Evolutionary conservation across 2,329 filamentous ascomycete genomes (phyloP), one percentile per base, ranked within the genome.

Genomic region (Fusarium chaquense): DNA sequence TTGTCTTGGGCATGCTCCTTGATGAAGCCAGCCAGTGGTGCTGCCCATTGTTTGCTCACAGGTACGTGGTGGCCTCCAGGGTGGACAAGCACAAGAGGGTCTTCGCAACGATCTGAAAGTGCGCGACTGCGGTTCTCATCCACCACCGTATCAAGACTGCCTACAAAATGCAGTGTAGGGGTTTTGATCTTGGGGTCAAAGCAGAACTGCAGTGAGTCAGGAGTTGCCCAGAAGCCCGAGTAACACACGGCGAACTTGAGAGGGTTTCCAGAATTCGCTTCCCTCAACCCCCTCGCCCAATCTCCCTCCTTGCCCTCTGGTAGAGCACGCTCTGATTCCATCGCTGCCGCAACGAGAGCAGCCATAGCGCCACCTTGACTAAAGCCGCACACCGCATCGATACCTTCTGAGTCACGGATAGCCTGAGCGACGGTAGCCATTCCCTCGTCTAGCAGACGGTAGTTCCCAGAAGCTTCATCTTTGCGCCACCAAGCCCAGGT

Each of bases 11-110:
- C 73, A 51, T 82, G 76, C 53, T 81, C 78, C 72, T 79, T 82
- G 58, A 96, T 88, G 76, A 94, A 97, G 1, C 85, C 88, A 6
- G 91, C 89, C 69, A 97, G 80, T 33, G 91, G 91, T 83, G 91
- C 90, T 22, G 91, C 88, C 86, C 91, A 96, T 71, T 94, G 91
- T 82, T 91, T 93, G 71, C 90, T 89, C 63, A 93, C 89, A 0
- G 95, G 95, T 75, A 98, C 87, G 76, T 97, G 94, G 78, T 98
- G 95, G 0, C 94, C 94, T 10, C 95, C 95, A 2, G 95, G 94
- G 79, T 97, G 93, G 73, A 91, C 86, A 73, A 88, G 76, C 69
- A 88, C 83, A 76, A 83, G 46, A 0, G 84, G 82, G 69, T 84
- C 84, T 67, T 78, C 85, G 78, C 87, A 94, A 62, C 82, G 84